Percentiles rank a stretch among this genome's conserved stretches.
Evolutionary conservation across 192 early-diverging fungal genomes (phyloP).

Genomic region (Coemansia sp.): DNA sequence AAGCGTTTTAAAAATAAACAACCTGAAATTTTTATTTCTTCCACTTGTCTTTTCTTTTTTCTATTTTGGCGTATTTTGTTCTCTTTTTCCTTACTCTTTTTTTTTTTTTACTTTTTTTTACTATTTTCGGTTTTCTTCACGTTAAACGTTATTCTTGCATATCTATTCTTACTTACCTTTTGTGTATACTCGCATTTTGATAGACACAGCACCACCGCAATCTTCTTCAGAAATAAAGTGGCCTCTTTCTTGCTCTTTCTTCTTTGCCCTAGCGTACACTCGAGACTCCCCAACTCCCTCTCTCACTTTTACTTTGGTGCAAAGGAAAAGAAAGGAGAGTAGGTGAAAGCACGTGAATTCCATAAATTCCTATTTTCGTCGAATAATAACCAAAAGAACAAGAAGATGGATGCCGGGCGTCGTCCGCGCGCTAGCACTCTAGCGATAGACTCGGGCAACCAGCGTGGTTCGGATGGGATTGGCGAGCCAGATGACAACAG

Average conservation of each 20-base stretch:
- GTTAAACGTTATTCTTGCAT: not conserved
- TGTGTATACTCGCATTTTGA: not conserved
- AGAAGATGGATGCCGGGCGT: constrained; percentile 3
- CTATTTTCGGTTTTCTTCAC: not conserved
- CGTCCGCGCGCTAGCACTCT: constrained; percentile 48
- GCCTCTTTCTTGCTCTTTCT: too few relatives aligned
- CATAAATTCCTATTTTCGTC: too few relatives aligned
- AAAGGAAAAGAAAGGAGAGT: too few relatives aligned
- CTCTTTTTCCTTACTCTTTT: too few relatives aligned
- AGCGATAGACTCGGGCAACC: constrained; percentile 36
- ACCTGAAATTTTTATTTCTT: not conserved
- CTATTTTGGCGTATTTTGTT: not conserved
- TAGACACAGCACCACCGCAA: not conserved
- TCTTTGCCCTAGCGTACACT: too few relatives aligned
- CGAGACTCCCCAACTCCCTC: too few relatives aligned
- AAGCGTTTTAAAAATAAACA: not conserved
- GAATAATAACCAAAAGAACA: not conserved
- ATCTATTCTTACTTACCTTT: constrained; percentile 4
- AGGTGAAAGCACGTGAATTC: too few relatives aligned
- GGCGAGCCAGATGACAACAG: constrained; percentile 8
- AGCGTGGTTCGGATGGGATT: constrained; percentile 16
- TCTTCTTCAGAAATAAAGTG: not conserved
- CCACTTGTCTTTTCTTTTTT: constrained; percentile 6
- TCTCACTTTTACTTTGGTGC: too few relatives aligned
- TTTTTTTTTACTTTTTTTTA: not conserved